phyloP scores from a whole-genome alignment of 176 grass and related monocot species.

The Chloris gayana region DNA sequence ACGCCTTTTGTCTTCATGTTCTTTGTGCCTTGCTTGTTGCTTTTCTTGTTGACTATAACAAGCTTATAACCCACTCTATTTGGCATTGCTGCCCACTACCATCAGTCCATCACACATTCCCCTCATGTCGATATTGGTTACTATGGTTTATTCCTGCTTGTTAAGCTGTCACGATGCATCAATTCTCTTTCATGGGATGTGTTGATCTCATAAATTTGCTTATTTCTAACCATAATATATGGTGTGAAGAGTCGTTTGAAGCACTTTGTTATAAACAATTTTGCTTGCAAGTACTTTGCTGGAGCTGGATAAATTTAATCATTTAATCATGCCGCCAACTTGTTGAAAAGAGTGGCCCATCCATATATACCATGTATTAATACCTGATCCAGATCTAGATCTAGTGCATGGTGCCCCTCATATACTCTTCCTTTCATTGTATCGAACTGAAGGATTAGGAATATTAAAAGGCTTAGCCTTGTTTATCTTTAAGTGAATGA shows the following conservation, averaged over 20 bases:
- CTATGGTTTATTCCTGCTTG: not conserved
- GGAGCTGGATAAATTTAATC: not conserved
- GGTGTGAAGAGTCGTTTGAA: not conserved
- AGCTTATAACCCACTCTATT: not conserved
- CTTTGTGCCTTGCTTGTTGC: not conserved
- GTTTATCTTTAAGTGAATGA: constrained; percentile 13
- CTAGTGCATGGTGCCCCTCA: constrained; percentile 2
- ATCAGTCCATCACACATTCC: not conserved
- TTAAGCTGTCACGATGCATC: constrained; percentile 9
- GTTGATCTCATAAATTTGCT: not conserved
- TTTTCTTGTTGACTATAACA: not conserved
- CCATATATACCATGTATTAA: constrained; percentile 16
- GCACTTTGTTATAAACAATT: not conserved
- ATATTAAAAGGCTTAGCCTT: not conserved
- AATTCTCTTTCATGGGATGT: not conserved
- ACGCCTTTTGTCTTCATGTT: not conserved
- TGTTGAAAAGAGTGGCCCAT: constrained; percentile 9
- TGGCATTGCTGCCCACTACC: constrained; percentile 6
- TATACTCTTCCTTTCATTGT: not conserved
- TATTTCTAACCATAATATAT: not conserved
- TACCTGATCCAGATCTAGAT: constrained; percentile 20
- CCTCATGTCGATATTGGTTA: not conserved
- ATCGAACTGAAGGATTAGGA: not conserved
- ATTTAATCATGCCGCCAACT: not conserved
- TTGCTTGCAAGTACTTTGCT: not conserved